phyloP scores from a whole-genome alignment of 495 filamentous ascomycete genomes.

The Cryomyces minteri region DNA sequence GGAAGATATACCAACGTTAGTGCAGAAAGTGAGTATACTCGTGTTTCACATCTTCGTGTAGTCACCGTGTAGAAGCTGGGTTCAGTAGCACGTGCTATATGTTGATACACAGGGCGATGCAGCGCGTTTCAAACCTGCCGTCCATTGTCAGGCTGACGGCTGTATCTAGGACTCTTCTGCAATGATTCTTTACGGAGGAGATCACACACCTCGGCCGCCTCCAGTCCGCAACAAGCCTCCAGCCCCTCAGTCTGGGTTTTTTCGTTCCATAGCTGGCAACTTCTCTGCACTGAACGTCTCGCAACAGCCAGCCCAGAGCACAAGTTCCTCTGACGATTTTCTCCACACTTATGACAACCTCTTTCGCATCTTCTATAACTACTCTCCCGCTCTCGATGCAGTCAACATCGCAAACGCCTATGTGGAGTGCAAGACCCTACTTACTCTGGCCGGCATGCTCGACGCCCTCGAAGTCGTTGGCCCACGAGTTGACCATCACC shows the following conservation, averaged over 20 bases:
- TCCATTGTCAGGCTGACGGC: no score
- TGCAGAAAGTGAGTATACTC: slow-evolving; percentile 40
- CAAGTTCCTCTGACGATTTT: slow-evolving; percentile 36
- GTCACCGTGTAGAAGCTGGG: no score
- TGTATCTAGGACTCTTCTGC: no score
- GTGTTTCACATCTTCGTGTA: slow-evolving; percentile 5
- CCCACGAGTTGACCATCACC: slow-evolving; percentile 78
- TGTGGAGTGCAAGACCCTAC: slow-evolving; percentile 73
- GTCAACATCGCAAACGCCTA: slow-evolving; percentile 83
- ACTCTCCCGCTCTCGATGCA: slow-evolving; percentile 57
- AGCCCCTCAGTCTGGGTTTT: slow-evolving; percentile 44
- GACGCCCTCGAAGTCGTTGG: slow-evolving; percentile 77
- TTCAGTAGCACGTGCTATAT: no score
- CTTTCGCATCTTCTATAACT: slow-evolving; percentile 85
- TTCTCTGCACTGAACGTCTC: slow-evolving; percentile 38
- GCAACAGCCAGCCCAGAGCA: slow-evolving; percentile 14
- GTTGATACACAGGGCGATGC: no score
- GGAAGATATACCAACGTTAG: slow-evolving; percentile 72
- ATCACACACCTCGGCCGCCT: slow-evolving; percentile 21
- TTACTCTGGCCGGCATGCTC: slow-evolving; percentile 76
- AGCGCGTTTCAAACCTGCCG: no score
- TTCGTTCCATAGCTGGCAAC: slow-evolving; percentile 64
- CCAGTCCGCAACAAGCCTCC: slow-evolving; percentile 34
- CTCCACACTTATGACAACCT: slow-evolving; percentile 86
- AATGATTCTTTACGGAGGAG: slow-evolving; percentile 28